A percentile compares a stretch with the other conserved stretches of the same genome.
Evolutionary conservation across 2,329 filamentous ascomycete genomes (phyloP).

Genomic region (Aspergillus proliferans): DNA sequence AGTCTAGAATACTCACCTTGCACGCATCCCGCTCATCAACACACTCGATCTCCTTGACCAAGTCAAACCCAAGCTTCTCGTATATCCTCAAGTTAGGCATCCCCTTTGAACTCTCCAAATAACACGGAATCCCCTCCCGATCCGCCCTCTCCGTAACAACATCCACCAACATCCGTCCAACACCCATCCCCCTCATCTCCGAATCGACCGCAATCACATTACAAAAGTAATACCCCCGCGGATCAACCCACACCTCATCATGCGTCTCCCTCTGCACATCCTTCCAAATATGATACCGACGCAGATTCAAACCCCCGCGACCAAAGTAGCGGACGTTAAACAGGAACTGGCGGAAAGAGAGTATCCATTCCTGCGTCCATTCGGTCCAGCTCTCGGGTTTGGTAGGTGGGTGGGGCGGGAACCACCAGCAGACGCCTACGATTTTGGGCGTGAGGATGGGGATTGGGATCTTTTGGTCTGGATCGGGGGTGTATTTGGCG

Average conservation of each 20-base stretch:
- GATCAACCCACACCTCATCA: conserved; percentile 57
- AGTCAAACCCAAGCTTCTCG: conserved; percentile 60
- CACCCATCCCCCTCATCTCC: conserved; percentile 58
- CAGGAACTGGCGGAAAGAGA: conserved; percentile 59
- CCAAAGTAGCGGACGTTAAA: conserved; percentile 62
- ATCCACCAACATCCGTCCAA: conserved; percentile 60
- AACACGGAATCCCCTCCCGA: conserved; percentile 57
- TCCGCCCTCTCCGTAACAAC: conserved; percentile 60
- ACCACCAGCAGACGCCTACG: conserved; percentile 68
- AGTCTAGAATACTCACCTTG: conserved; percentile 32
- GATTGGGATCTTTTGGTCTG: conserved; percentile 9
- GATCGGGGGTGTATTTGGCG: conserved; percentile 51
- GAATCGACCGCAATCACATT: conserved; percentile 68
- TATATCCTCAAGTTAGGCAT: conserved; percentile 67
- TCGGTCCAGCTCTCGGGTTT: conserved; percentile 53
- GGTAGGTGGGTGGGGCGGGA: conserved; percentile 49
- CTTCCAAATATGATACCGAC: conserved; percentile 70
- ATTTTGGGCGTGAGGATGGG: conserved; percentile 38
- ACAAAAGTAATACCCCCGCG: conserved; percentile 66
- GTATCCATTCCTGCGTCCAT: conserved; percentile 58
- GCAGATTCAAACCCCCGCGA: conserved; percentile 59
- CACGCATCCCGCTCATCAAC: conserved; percentile 55
- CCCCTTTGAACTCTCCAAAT: conserved; percentile 63
- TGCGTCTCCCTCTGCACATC: conserved; percentile 58
- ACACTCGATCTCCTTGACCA: conserved; percentile 61